Evolutionary conservation across 257 asterid genomes (phyloP), one percentile per base, ranked within the genome.

Genomic region (Nemophila menziesii): DNA sequence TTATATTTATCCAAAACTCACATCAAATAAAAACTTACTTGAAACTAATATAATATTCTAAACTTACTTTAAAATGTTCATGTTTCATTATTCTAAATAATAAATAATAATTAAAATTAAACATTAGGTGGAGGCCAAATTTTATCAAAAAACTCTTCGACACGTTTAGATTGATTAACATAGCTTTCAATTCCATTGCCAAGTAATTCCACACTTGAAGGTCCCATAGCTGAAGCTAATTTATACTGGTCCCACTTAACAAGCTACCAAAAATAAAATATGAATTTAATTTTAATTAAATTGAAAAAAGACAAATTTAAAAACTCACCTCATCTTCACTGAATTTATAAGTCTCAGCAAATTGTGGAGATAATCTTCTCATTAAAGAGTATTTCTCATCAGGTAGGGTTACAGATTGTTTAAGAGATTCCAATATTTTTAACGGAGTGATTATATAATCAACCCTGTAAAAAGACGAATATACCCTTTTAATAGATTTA

Each of bases 51-150:
- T n/a, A n/a, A n/a, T n/a, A n/a, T n/a, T n/a, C n/a, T n/a, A n/a
- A n/a, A n/a, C n/a, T n/a, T n/a, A n/a, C n/a, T n/a, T n/a, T n/a
- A n/a, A n/a, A n/a, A n/a, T n/a, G n/a, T n/a, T n/a, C n/a, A n/a
- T n/a, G n/a, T n/a, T n/a, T n/a, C n/a, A n/a, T n/a, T n/a, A n/a
- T n/a, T n/a, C n/a, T n/a, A n/a, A n/a, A n/a, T n/a, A n/a, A n/a
- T n/a, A 17, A 41, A 24, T 41, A 11, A 0, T 0, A 3, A 1
- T 17, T 15, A 41, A 16, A 11, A 47, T 75, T 56, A 84, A 13
- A 89, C 98, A 16, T 84, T 89, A 12, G 98, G 98, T 15, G 96
- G 98, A 20, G 96, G 98, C 98, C 98, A 89, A 20, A 89, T 89
- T 69, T 89, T 89, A 48, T 69, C 94, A 9, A 89, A 80, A 47